Conservation (phyloP, 2,329 filamentous ascomycete species). For the Pyricularia sp. region DNA sequence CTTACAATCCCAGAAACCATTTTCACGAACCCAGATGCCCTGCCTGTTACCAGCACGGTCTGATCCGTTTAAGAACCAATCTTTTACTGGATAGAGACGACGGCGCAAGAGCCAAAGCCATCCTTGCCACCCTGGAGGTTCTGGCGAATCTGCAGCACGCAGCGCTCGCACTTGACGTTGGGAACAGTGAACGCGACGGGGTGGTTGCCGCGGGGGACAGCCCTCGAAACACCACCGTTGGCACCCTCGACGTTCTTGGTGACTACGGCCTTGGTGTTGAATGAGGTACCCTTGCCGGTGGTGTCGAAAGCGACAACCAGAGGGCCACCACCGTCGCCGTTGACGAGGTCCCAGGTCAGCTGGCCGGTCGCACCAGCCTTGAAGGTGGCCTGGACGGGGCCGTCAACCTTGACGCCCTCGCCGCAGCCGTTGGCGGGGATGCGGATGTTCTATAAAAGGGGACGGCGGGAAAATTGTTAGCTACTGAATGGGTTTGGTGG, state of each 20-base stretch:
- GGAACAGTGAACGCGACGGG: background rate
- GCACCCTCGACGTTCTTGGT: background rate
- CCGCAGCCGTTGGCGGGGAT: slow-evolving; percentile 4
- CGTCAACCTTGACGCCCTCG: background rate
- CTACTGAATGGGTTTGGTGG: background rate
- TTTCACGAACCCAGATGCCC: background rate
- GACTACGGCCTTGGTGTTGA: background rate
- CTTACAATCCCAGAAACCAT: background rate
- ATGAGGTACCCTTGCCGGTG: background rate
- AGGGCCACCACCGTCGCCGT: slow-evolving; percentile 2
- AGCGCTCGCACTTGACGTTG: background rate
- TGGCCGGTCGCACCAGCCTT: background rate
- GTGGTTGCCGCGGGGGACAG: background rate
- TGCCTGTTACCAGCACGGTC: background rate
- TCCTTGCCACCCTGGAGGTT: background rate
- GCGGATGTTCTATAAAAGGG: background rate
- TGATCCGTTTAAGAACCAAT: background rate
- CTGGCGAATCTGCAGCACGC: slow-evolving; percentile 2
- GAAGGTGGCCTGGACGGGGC: background rate
- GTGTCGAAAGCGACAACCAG: background rate
- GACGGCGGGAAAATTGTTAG: background rate
- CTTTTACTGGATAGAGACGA: background rate
- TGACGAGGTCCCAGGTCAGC: background rate
- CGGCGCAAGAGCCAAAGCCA: slow-evolving; percentile 2
- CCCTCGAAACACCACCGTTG: background rate